Conservation (phyloP, 768 basidiomycete species). For the Termitomyces sp. region DNA sequence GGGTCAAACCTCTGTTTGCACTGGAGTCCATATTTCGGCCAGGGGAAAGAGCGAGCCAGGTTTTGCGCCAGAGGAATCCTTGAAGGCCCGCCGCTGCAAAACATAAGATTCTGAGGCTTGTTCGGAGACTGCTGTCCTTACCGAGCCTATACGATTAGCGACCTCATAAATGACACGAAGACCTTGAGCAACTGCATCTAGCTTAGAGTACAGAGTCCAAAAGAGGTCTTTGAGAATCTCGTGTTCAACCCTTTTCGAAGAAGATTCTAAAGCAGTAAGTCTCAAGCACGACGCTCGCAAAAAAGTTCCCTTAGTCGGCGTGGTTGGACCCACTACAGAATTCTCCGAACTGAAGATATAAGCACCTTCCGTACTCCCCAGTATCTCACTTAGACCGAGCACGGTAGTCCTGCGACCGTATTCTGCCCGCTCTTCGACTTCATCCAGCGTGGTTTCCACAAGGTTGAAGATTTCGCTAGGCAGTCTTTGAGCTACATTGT, state of each 20-base stretch:
- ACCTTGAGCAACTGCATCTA: slow-evolving; percentile 92
- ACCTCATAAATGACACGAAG: slow-evolving; percentile 89
- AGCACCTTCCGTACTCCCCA: slow-evolving; percentile 45
- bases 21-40: slow-evolving; percentile 81
- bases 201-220: slow-evolving; percentile 95
- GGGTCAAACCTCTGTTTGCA: slow-evolving; percentile 78
- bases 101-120: neutral
- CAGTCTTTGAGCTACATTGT: slow-evolving; percentile 79
- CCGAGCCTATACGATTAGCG: slow-evolving; percentile 84
- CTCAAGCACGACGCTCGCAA: slow-evolving; percentile 57
- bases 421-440: slow-evolving; percentile 89
- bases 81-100: slow-evolving; percentile 85
- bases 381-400: slow-evolving; percentile 30
- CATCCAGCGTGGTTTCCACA: slow-evolving; percentile 84
- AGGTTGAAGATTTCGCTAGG: slow-evolving; percentile 80
- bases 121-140: slow-evolving; percentile 41
- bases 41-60: slow-evolving; percentile 77
- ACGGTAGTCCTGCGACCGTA: slow-evolving; percentile 56
- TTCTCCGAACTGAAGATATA: slow-evolving; percentile 45
- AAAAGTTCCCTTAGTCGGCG: slow-evolving; percentile 24
- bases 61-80: slow-evolving; percentile 78
- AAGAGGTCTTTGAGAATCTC: slow-evolving; percentile 90
- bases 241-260: slow-evolving; percentile 70
- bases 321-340: slow-evolving; percentile 20
- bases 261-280: slow-evolving; percentile 70